Conservation (phyloP, 2,329 filamentous ascomycete species). For the Fusarium devonianum region DNA sequence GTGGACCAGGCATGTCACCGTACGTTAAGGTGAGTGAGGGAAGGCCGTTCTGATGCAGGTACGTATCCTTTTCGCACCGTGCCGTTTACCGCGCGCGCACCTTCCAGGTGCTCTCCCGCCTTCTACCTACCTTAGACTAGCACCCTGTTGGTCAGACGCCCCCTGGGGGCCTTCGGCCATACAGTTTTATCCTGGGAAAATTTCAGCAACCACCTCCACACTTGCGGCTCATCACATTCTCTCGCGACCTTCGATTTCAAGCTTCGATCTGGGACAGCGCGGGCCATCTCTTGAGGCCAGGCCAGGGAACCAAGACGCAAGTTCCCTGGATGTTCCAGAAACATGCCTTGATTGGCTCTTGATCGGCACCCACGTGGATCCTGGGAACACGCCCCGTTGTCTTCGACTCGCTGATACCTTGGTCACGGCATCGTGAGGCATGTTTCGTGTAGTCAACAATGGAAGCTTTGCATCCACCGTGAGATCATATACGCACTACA, state of each 20-base stretch:
- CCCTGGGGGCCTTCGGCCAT: background rate
- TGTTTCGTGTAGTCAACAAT: slow-evolving; percentile 14
- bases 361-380: slow-evolving; percentile 7
- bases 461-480: slow-evolving; percentile 9
- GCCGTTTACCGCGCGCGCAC: slow-evolving; percentile 1
- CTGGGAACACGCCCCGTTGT: slow-evolving; percentile 10
- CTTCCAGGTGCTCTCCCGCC: no score
- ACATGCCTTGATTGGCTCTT: slow-evolving; percentile 2
- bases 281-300: slow-evolving; percentile 22
- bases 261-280: slow-evolving; percentile 17
- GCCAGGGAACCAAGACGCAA: slow-evolving; percentile 14
- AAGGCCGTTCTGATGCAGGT: background rate
- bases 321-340: slow-evolving; percentile 1
- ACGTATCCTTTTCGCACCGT: slow-evolving; percentile 3
- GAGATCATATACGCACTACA: slow-evolving; percentile 5
- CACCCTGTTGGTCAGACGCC: slow-evolving; percentile 8
- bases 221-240: slow-evolving; percentile 6
- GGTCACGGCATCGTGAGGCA: slow-evolving; percentile 23
- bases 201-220: slow-evolving; percentile 26
- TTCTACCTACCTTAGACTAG: slow-evolving; percentile 3
- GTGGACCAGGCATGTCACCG: slow-evolving; percentile 14
- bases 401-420: slow-evolving; percentile 1
- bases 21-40: slow-evolving; percentile 27
- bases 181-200: slow-evolving; percentile 35
- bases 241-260: slow-evolving; percentile 18